Evolutionary conservation across 129 eudicot species (phyloP), one percentile per base, ranked within the genome.

Genomic region (Centella asiatica): DNA sequence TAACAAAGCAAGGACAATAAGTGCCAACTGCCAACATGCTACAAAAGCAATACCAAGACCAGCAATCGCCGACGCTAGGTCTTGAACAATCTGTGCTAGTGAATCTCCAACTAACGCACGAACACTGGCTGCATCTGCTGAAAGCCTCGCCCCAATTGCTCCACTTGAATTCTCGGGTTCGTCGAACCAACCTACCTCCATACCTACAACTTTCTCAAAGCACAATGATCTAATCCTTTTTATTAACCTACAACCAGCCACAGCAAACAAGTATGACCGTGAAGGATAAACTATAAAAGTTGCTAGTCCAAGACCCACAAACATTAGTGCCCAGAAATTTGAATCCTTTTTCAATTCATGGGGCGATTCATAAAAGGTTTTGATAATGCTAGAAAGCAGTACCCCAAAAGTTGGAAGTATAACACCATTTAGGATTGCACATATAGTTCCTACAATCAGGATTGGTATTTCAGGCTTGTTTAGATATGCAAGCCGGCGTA

Each of bases 161-260:
- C 97, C 95, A 67, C 93, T 90, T 1, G 97, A 78, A 57, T 90
- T 75, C 25, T 79, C 85, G 1, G 93, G 72, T 61, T 83, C 79
- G 69, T 90, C 97, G 45, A 86, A 90, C 97, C 97, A 90, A 26
- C 85, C 79, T 5, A 90, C 83, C 59, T 90, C 97, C 95, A 90
- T 90, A 45, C 55, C 58, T n/a, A 81, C 78, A 53, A 86, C 87
- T 60, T 79, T 90, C 61, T 83, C 80, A 63, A 90, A 90, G 68
- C 95, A 83, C 78, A 83, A 69, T 7, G 75, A 37, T 78, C 95
- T 79, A 23, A 90, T 75, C 62, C 97, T 64, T 74, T 40, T 66
- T 22, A 86, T 81, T 60, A 86, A 72, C 70, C 66, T 90, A 42
- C 84, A 66, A 13, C 97, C 97, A 5, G 97, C 97, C 57, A 90